Evolutionary conservation across 2,329 filamentous ascomycete genomes (phyloP), one percentile per base, ranked within the genome.

Genomic region (Cercospora sp.): DNA sequence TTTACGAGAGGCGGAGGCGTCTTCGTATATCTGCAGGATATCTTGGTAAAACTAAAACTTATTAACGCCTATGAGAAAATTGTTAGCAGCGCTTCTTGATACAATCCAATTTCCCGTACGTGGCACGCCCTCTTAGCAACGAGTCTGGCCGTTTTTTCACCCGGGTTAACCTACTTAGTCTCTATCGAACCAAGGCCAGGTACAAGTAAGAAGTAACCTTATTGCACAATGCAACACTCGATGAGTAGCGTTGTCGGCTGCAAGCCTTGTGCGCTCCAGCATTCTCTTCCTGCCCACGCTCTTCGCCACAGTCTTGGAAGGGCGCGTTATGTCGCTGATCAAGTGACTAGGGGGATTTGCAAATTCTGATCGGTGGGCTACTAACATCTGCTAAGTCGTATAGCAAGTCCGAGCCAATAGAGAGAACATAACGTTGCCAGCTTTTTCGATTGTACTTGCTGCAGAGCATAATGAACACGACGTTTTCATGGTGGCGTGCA

Each of bases 11-110:
- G 13, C 20, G 13, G 36, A 48, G 9, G 59, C 20, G 20, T 61
- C 33, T 33, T 45, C 26, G n/a, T 48, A 61, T 18, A 45, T 61
- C n/a, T 33, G 59, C 33, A 48, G 31, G 33, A 61, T 61, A 30
- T 45, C 59, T 26, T 16, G 20, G 13, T 61, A 20, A 20, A 23
- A 13, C 20, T 33, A 18, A n/a, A 33, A 26, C 20, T 61, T 36
- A 18, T 61, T 28, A 23, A 28, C 48, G 7, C 59, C 59, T 61
- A 45, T 28, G 42, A 13, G 10, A 30, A 18, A 7, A 9, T 45
- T 18, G 36, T 48, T 61, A 61, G 59, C 36, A 45, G 20, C 59
- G 12, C 2, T 33, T 20, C 59, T 61, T 13, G 13, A 7, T 23
- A 20, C 59, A 6, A 18, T 61, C 26, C 2, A 45, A 13, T 45